A percentile compares a stretch with the other conserved stretches of the same genome.
phyloP scores from a whole-genome alignment of 2,329 filamentous ascomycete genomes.

The Biscogniauxia marginata region DNA sequence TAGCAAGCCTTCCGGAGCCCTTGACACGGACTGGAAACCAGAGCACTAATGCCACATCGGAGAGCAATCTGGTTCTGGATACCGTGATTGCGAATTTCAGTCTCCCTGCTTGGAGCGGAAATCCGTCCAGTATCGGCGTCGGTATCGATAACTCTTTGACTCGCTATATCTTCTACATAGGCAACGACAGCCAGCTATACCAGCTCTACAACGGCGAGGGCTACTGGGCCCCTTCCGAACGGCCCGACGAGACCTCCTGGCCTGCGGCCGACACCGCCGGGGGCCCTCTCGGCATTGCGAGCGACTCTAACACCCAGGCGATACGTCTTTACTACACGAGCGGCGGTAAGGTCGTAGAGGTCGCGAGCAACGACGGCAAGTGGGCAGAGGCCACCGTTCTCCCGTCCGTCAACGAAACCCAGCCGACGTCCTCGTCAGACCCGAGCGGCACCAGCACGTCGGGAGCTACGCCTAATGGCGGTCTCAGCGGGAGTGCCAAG shows the following conservation, averaged over 20 bases:
- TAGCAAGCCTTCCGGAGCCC: constrained; percentile 35
- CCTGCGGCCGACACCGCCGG: constrained; percentile 25
- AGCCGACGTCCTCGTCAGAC: constrained; percentile 3
- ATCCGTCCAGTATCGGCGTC: constrained; percentile 27
- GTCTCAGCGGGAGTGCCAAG: constrained; percentile 36
- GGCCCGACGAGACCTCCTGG: constrained; percentile 17
- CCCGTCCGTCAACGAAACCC: constrained; percentile 24
- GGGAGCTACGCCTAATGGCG: constrained; percentile 5
- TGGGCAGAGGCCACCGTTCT: constrained; percentile 32
- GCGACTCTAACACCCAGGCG: constrained; percentile 23
- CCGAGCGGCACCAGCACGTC: constrained; percentile 4
- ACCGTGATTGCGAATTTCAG: constrained; percentile 24
- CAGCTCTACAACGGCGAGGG: constrained; percentile 25
- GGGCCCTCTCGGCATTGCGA: constrained; percentile 31
- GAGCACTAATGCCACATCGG: constrained; percentile 27
- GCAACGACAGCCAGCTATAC: constrained; percentile 36
- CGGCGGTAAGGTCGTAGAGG: constrained; percentile 31
- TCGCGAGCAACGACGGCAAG: constrained; percentile 26
- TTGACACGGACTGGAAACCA: constrained; percentile 23
- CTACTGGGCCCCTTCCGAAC: constrained; percentile 28
- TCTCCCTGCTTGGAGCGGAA: constrained; percentile 34
- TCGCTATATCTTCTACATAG: constrained; percentile 38
- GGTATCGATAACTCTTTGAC: constrained; percentile 28
- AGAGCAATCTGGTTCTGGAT: constrained; percentile 17
- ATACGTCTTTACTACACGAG: constrained; percentile 36